Evolutionary conservation across 2,329 filamentous ascomycete genomes (phyloP).

Genomic region (Penicillium sp.): DNA sequence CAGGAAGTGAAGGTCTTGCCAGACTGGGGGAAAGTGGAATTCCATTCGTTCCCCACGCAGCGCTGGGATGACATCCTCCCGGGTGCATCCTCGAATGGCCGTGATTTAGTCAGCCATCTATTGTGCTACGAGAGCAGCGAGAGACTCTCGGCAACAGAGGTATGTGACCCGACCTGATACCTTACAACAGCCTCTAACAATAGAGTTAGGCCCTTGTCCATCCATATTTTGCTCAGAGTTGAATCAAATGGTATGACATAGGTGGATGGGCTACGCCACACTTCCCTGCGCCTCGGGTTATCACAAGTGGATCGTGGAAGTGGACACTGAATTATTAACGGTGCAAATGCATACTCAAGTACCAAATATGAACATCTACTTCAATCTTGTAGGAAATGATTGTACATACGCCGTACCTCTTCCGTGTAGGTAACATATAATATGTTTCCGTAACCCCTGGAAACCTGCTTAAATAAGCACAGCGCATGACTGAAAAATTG

Average conservation of each 20-base stretch:
- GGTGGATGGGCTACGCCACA: constrained; percentile 5
- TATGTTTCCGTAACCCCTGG: not conserved
- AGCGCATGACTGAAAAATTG: not conserved
- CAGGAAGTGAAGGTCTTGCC: constrained; percentile 56
- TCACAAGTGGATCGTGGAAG: constrained; percentile 3
- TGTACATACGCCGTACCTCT: not conserved
- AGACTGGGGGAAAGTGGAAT: constrained; percentile 85
- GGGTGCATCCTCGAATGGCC: constrained; percentile 55
- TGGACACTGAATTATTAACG: not conserved
- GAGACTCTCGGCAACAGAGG: constrained; percentile 66
- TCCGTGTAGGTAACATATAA: not conserved
- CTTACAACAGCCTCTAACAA: constrained; percentile 17
- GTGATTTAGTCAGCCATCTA: constrained; percentile 64
- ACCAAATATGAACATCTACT: not conserved
- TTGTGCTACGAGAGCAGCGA: constrained; percentile 69
- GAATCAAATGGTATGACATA: constrained; percentile 4
- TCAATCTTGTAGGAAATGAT: no score
- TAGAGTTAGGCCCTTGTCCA: constrained; percentile 36
- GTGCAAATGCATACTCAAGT: not conserved
- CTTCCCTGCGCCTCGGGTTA: not conserved
- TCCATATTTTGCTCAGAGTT: constrained; percentile 35
- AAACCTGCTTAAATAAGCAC: not conserved
- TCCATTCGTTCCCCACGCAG: constrained; percentile 67
- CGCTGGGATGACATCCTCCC: constrained; percentile 70
- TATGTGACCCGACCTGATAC: constrained; percentile 27